Percentiles rank a stretch among this genome's conserved stretches.
phyloP scores from a whole-genome alignment of 208 protist genomes.

The Phytomonas sp. region DNA sequence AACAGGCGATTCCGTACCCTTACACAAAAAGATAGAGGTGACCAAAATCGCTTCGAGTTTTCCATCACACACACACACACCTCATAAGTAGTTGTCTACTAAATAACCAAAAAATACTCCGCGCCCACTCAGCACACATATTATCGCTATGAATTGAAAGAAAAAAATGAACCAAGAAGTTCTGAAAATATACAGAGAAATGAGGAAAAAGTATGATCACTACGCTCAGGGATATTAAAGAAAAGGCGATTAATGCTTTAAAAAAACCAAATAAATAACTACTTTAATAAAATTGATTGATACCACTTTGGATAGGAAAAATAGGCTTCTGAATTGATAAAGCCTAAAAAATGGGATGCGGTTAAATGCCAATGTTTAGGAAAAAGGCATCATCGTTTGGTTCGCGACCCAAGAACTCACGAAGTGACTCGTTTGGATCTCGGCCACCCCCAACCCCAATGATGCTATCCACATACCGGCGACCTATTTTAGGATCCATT shows the following conservation, averaged over 20 bases:
- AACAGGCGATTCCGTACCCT: neutral
- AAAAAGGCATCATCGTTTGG: conserved; percentile 77
- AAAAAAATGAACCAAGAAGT: conserved; percentile 1
- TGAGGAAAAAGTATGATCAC: neutral
- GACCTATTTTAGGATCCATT: conserved; percentile 53
- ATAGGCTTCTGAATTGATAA: neutral
- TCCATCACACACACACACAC: neutral
- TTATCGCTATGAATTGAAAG: neutral
- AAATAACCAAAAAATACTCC: neutral
- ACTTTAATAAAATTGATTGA: neutral
- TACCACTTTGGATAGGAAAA: neutral
- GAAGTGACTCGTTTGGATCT: conserved; percentile 67
- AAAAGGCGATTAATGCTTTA: neutral
- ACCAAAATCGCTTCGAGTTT: neutral
- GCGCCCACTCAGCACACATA: neutral
- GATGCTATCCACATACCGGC: conserved; percentile 60
- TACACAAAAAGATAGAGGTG: neutral
- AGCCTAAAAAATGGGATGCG: neutral
- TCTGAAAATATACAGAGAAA: neutral
- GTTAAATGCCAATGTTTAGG: conserved; percentile 47
- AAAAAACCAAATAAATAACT: conserved; percentile 4
- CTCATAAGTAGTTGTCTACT: neutral
- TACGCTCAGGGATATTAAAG: neutral
- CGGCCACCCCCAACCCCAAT: conserved; percentile 68
- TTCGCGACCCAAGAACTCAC: conserved; percentile 76